A percentile compares a stretch with the other conserved stretches of the same genome.
These are phyloP conservation scores for Galerina marginata DNA, from an alignment of 768 basidiomycete genomes.

Conservation along the genomic window DNA sequence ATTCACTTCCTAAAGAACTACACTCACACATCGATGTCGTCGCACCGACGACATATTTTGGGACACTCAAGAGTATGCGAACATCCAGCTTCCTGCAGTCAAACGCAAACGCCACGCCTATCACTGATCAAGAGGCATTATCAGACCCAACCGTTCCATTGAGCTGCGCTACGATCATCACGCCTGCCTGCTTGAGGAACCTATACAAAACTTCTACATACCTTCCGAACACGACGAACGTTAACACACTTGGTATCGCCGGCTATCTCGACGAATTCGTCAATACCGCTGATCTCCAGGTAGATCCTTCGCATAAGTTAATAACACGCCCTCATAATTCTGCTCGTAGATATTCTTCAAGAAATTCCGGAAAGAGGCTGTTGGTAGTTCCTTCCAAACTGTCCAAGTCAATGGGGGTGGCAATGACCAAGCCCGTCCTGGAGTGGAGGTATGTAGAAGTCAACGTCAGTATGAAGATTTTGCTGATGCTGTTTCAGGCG, in stretches of 20 bases:
- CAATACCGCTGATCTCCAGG: conserved; percentile 61
- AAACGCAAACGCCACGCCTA: conserved; percentile 49
- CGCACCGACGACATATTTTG: conserved; percentile 70
- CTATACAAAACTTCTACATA: conserved; percentile 61
- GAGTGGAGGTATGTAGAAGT: conserved; percentile 51
- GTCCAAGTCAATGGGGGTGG: conserved; percentile 58
- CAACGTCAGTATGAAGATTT: background rate
- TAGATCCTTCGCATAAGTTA: background rate
- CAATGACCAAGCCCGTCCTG: conserved; percentile 58
- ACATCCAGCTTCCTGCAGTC: conserved; percentile 60
- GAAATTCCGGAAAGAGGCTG: conserved; percentile 52
- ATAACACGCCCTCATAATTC: conserved; percentile 19
- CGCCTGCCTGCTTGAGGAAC: conserved; percentile 61
- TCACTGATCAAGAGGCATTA: conserved; percentile 35
- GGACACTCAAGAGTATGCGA: conserved; percentile 56
- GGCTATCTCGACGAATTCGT: conserved; percentile 65
- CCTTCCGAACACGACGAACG: conserved; percentile 43
- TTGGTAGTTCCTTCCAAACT: conserved; percentile 49
- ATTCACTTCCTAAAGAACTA: conserved; percentile 60
- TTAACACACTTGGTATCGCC: conserved; percentile 62
- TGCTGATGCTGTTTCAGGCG: conserved; percentile 43
- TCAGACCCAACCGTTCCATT: conserved; percentile 41
- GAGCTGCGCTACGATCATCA: conserved; percentile 52
- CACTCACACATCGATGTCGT: conserved; percentile 62
- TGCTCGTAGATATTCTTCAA: conserved; percentile 56